These are phyloP conservation scores for Asterella californica DNA, from an alignment of 225 moss, liverwort and hornwort genomes.

Conservation along the genomic window DNA sequence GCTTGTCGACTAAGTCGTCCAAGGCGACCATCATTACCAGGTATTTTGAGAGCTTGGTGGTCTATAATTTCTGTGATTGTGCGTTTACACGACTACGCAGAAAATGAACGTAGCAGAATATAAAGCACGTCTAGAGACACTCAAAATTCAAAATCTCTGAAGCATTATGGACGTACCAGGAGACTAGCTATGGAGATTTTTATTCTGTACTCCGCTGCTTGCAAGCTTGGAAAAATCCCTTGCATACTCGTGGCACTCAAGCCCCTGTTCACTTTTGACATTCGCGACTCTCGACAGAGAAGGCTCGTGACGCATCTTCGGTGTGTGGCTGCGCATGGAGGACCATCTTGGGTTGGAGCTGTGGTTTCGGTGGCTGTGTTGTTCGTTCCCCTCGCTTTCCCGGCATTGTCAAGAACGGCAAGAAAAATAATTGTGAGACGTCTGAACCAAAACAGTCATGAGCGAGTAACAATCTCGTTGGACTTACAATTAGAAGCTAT, in stretches of 20 bases:
- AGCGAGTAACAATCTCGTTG: background rate
- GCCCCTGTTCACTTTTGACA: no score
- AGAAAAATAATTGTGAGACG: conserved; percentile 15
- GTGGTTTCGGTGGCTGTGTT: conserved; percentile 19
- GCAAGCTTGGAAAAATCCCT: no score
- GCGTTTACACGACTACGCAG: background rate
- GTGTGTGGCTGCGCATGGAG: conserved; percentile 15
- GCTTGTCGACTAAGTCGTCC: background rate
- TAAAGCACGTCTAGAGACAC: no score
- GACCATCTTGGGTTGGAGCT: conserved; percentile 21
- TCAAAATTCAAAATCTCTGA: no score
- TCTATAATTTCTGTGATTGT: background rate
- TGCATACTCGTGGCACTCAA: no score
- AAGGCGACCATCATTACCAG: conserved; percentile 14
- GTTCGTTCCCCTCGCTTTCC: conserved; percentile 23
- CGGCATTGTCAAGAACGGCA: conserved; percentile 14
- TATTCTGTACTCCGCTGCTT: no score
- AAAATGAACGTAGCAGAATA: background rate
- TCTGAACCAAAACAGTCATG: background rate
- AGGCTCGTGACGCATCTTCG: no score
- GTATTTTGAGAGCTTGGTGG: background rate
- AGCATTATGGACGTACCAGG: no score
- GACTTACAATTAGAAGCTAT: no score
- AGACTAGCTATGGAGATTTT: no score
- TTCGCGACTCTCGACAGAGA: no score